Conservation (phyloP, 208 protist genomes). For the Acanthamoeba triangularis region DNA sequence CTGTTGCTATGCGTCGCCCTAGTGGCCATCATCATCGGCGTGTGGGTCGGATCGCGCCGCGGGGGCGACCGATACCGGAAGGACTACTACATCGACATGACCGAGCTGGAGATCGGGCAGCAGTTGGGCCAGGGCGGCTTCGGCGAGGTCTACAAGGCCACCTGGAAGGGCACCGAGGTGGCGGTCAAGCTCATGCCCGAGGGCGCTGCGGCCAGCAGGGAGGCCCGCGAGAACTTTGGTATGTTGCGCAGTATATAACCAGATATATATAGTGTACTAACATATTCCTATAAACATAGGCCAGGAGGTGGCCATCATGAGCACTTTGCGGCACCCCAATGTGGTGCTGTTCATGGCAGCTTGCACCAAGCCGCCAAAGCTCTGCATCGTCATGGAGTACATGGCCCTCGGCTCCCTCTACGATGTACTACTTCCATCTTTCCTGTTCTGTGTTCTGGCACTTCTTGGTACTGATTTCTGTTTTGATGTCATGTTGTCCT, state of each 20-base stretch:
- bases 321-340: background rate
- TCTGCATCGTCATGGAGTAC: conserved; percentile 39
- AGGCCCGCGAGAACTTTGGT: background rate
- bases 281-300: too few species aligned
- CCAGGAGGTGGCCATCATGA: background rate
- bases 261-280: too few species aligned
- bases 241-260: too few species aligned
- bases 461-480: too few species aligned
- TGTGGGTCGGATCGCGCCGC: background rate
- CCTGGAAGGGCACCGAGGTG: conserved; percentile 10
- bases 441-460: too few species aligned
- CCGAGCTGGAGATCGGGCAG: background rate
- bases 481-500: background rate
- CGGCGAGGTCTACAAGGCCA: background rate
- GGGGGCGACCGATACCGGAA: background rate
- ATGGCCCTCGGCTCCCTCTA: background rate
- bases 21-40: background rate
- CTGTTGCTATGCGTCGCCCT: background rate
- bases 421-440: background rate
- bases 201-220: background rate
- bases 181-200: background rate
- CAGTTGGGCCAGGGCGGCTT: background rate
- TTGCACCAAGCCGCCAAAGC: background rate
- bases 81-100: background rate
- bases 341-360: conserved; percentile 13